Percentiles rank a stretch among this genome's conserved stretches.
Evolutionary conservation across 768 basidiomycete genomes (phyloP).

Genomic region (Multifurca ochricompacta): DNA sequence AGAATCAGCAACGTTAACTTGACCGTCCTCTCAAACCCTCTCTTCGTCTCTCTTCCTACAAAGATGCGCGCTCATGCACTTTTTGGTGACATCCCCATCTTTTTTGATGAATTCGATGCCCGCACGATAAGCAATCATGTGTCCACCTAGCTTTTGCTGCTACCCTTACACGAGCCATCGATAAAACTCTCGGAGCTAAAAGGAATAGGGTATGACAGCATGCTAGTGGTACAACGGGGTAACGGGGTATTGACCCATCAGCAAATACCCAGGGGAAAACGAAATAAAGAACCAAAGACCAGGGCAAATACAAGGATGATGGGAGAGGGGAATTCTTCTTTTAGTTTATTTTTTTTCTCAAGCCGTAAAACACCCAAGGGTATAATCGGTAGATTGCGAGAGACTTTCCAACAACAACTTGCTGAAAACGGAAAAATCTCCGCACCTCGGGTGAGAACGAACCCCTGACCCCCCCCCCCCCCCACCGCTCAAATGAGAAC

Average conservation of each 20-base stretch:
- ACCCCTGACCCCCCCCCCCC: no score
- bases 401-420: no score
- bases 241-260: background rate
- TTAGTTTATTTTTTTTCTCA: no score
- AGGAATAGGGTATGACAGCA: no score
- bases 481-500: no score
- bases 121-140: background rate
- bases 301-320: background rate
- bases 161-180: background rate
- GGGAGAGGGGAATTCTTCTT: background rate
- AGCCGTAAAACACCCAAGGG: no score
- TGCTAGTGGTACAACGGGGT: background rate
- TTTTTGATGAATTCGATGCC: background rate
- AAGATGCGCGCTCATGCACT: no score
- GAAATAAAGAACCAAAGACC: background rate
- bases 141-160: background rate
- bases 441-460: no score
- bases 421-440: no score
- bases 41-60: background rate
- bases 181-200: background rate
- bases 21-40: background rate
- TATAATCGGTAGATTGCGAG: no score
- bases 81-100: background rate
- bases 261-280: background rate
- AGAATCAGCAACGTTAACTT: conserved; percentile 6